phyloP scores from a whole-genome alignment of 345 rosid genomes.

The Fremontodendron californicum region DNA sequence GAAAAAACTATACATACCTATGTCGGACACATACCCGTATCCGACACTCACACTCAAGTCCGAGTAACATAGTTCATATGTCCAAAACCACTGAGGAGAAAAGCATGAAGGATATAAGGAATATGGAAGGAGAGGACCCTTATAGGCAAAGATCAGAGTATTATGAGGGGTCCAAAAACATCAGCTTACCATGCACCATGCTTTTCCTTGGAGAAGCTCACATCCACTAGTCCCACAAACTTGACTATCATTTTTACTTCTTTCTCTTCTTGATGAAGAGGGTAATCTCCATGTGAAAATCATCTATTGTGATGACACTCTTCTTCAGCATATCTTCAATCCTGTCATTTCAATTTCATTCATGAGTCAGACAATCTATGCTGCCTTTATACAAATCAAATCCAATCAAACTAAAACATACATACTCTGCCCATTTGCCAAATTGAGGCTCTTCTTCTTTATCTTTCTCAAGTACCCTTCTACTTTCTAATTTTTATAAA shows the following conservation, averaged over 20 bases:
- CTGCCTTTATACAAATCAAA: background rate
- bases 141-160: background rate
- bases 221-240: background rate
- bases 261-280: background rate
- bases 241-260: background rate
- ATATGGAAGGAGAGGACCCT: background rate
- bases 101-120: background rate
- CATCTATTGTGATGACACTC: background rate
- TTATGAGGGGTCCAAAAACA: background rate
- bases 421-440: background rate
- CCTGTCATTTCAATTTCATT: background rate
- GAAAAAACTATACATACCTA: too few relatives aligned
- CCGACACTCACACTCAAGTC: too few relatives aligned
- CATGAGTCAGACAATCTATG: background rate
- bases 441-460: background rate
- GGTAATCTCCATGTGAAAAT: background rate
- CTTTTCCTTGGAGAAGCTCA: background rate
- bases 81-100: background rate
- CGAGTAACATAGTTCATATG: too few relatives aligned
- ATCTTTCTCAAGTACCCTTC: background rate
- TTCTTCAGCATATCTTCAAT: conserved; percentile 1
- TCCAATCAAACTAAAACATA: background rate
- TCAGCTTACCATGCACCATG: background rate
- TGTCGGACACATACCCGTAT: too few relatives aligned
- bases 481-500: background rate